Evolutionary conservation across 164 flowering plant genomes (phyloP).

Genomic region (Stephania cephalantha): DNA sequence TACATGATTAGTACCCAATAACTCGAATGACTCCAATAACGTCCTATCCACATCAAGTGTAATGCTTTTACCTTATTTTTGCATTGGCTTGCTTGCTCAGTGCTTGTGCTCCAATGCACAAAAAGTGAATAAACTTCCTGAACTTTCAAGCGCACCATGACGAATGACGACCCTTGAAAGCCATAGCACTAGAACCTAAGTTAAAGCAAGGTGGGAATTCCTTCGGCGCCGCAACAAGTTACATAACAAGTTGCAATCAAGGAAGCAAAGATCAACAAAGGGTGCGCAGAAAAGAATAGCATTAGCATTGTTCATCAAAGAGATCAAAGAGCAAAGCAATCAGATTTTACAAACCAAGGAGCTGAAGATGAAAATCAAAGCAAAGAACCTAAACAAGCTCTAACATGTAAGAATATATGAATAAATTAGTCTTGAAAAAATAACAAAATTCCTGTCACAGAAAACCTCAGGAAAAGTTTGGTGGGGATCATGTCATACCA

Average conservation of each 20-base stretch:
- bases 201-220: background rate
- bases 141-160: background rate
- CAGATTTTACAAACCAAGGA: slow-evolving; percentile 23
- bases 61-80: background rate
- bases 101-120: background rate
- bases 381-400: background rate
- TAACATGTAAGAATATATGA: slow-evolving; percentile 24
- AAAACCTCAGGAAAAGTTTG: slow-evolving; percentile 32
- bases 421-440: slow-evolving; percentile 22
- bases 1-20: background rate
- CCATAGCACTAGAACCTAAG: background rate
- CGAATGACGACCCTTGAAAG: background rate
- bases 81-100: background rate
- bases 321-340: slow-evolving; percentile 8
- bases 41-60: background rate
- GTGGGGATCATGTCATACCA: slow-evolving; percentile 13
- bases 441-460: slow-evolving; percentile 29
- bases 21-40: background rate
- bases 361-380: background rate
- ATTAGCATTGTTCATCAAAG: slow-evolving; percentile 13
- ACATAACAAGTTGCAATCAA: background rate
- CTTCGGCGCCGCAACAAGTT: background rate
- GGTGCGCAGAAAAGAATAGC: slow-evolving; percentile 10
- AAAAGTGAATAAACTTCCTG: background rate
- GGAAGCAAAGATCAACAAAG: background rate